phyloP scores from a whole-genome alignment of 2,329 filamentous ascomycete species.

The Huntiella decipiens region DNA sequence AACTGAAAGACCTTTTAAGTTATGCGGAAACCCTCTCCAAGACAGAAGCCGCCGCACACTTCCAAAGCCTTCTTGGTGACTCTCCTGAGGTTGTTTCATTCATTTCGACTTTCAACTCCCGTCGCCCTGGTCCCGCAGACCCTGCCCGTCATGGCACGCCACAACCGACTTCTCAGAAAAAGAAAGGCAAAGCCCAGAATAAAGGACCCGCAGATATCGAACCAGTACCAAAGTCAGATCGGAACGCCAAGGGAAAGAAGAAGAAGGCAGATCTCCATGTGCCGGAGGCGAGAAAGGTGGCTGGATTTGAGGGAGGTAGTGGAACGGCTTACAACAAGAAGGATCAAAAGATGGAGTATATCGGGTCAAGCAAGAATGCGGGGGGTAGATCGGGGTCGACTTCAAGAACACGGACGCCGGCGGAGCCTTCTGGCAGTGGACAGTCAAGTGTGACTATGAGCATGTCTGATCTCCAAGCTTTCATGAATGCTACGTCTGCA shows the following conservation, averaged over 20 bases:
- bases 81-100: conserved; percentile 60
- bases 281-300: conserved; percentile 41
- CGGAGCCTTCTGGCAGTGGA: not conserved
- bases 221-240: conserved; percentile 29
- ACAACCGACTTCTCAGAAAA: conserved; percentile 6
- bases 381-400: conserved; percentile 1
- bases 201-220: conserved; percentile 16
- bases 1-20: conserved; percentile 65
- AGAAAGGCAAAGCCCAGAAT: not conserved
- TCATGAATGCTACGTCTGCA: conserved; percentile 4
- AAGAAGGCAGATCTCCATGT: conserved; percentile 43
- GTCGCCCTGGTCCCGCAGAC: conserved; percentile 26
- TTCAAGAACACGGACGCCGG: not conserved
- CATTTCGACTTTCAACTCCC: conserved; percentile 63
- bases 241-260: conserved; percentile 29
- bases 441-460: not conserved
- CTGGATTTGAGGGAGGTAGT: conserved; percentile 41
- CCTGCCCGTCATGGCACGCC: conserved; percentile 13
- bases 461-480: conserved; percentile 1
- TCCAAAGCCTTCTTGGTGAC: conserved; percentile 75
- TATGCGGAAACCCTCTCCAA: conserved; percentile 65
- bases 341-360: conserved; percentile 51
- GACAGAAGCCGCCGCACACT: conserved; percentile 60
- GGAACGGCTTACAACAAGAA: conserved; percentile 62
- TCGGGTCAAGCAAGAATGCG: conserved; percentile 22